Conservation (phyloP, 2,329 filamentous ascomycete species). For the Claviceps sorghi region DNA sequence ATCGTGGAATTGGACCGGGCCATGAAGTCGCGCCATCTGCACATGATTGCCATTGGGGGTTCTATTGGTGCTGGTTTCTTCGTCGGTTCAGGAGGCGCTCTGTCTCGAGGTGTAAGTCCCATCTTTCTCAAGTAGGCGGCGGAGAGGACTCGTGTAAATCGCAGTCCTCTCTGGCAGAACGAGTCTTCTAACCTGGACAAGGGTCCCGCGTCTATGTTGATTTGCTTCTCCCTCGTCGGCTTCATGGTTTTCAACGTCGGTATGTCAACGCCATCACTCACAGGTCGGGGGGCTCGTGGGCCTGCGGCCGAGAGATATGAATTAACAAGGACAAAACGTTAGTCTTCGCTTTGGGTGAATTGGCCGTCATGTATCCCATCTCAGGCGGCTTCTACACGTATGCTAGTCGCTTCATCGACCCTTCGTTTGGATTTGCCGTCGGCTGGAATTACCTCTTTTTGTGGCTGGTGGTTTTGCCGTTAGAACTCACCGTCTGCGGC, state of each 20-base stretch:
- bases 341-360: slow-evolving; percentile 45
- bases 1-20: slow-evolving; percentile 26
- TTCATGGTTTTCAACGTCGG: slow-evolving; percentile 32
- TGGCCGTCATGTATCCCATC: slow-evolving; percentile 47
- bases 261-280: slow-evolving; percentile 10
- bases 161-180: background rate
- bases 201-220: slow-evolving; percentile 28
- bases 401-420: slow-evolving; percentile 46
- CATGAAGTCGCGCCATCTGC: slow-evolving; percentile 43
- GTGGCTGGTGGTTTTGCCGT: slow-evolving; percentile 34
- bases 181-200: slow-evolving; percentile 1
- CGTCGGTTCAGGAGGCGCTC: slow-evolving; percentile 41
- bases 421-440: slow-evolving; percentile 43
- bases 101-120: slow-evolving; percentile 32
- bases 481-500: slow-evolving; percentile 35
- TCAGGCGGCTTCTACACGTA: slow-evolving; percentile 51
- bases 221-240: slow-evolving; percentile 41
- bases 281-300: background rate
- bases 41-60: slow-evolving; percentile 49
- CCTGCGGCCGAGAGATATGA: too few species aligned
- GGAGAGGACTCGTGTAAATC: background rate
- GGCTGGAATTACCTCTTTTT: slow-evolving; percentile 32
- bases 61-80: slow-evolving; percentile 50
- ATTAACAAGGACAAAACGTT: background rate
- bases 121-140: background rate